A percentile compares a stretch with the other conserved stretches of the same genome.
Conservation (phyloP, 192 early-diverging fungal species). For the Gigaspora rosea region DNA sequence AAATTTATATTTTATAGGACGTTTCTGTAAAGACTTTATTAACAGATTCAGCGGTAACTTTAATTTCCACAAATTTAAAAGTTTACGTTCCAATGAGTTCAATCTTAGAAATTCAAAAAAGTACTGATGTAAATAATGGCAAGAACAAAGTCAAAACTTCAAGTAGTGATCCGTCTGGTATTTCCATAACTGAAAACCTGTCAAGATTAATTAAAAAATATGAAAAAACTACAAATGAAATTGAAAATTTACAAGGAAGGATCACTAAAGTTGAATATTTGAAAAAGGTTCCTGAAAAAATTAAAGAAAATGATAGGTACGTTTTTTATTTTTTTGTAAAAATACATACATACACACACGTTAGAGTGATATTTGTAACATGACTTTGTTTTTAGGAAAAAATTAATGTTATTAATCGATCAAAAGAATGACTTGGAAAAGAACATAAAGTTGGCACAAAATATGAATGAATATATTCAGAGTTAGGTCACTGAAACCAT, state of each 20-base stretch:
- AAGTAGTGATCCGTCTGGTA: not conserved
- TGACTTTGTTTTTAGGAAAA: too few species aligned
- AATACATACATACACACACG: too few species aligned
- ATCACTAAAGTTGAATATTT: conserved; percentile 38
- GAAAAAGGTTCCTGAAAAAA: conserved; percentile 31
- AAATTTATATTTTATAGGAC: not conserved
- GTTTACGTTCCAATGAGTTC: conserved; percentile 40
- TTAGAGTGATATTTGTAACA: too few species aligned
- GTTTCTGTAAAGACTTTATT: not conserved
- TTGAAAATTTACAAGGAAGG: conserved; percentile 34
- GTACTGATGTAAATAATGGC: conserved; percentile 19
- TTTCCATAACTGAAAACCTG: conserved; percentile 20
- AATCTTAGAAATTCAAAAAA: conserved; percentile 35
- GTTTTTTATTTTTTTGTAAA: not conserved
- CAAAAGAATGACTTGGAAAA: too few species aligned
- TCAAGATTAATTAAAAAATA: conserved; percentile 37
- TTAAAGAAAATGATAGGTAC: conserved; percentile 47
- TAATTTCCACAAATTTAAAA: conserved; percentile 36
- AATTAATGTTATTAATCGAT: too few species aligned
- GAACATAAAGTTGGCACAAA: too few species aligned
- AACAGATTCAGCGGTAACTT: conserved; percentile 29
- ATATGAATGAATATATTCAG: too few species aligned
- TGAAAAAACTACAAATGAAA: conserved; percentile 32
- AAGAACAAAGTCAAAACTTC: too few species aligned
- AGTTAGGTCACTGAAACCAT: too few species aligned